Percentiles rank a stretch among this genome's conserved stretches.
These are phyloP conservation scores for Fusarium incarnatum DNA, from an alignment of 2,329 filamentous ascomycete species.

Conservation along the genomic window DNA sequence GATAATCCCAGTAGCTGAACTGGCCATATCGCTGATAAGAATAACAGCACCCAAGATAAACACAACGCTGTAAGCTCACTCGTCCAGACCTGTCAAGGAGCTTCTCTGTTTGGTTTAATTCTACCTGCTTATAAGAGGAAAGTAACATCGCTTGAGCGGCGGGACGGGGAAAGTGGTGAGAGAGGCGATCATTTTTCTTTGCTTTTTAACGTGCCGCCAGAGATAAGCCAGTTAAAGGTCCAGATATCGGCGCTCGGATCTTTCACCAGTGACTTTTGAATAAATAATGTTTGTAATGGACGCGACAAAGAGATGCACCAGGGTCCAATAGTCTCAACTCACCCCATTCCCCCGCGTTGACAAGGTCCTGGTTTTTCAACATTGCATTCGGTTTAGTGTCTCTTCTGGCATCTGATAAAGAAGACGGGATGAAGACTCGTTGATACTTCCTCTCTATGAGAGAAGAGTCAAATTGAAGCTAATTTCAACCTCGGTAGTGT, in stretches of 20 bases:
- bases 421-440: background rate
- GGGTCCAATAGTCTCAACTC: conserved; percentile 10
- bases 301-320: conserved; percentile 36
- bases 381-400: background rate
- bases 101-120: conserved; percentile 20
- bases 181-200: conserved; percentile 8
- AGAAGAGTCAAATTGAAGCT: background rate
- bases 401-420: background rate
- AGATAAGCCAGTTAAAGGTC: conserved; percentile 24
- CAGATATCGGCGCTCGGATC: background rate
- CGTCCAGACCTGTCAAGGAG: conserved; percentile 1
- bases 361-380: background rate
- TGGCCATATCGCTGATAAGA: conserved; percentile 36
- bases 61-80: conserved; percentile 7
- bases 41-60: conserved; percentile 11
- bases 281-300: conserved; percentile 34
- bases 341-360: conserved; percentile 25
- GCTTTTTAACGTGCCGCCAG: conserved; percentile 16
- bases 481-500: background rate
- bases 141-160: conserved; percentile 24
- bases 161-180: conserved; percentile 6
- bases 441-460: background rate
- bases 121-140: conserved; percentile 2
- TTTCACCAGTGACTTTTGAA: background rate
- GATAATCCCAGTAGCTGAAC: conserved; percentile 19